Percentiles rank a stretch among this genome's conserved stretches.
These are phyloP conservation scores for Solanum piurae DNA, from an alignment of 257 asterid genomes.

Conservation along the genomic window DNA sequence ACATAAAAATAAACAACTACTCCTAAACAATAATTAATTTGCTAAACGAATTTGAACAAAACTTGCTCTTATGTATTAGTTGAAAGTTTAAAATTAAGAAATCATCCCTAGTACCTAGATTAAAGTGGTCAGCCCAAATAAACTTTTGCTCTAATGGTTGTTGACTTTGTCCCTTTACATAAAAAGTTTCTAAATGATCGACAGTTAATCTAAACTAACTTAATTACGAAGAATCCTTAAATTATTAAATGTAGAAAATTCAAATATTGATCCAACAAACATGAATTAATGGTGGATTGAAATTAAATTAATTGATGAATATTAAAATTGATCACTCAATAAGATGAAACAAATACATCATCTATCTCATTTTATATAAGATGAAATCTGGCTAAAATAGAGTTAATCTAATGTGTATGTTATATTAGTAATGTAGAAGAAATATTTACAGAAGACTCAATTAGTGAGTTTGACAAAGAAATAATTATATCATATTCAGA, in stretches of 20 bases:
- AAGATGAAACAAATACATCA: neutral
- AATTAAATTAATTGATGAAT: neutral
- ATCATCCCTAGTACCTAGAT: neutral
- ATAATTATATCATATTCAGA: neutral
- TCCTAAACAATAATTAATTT: neutral
- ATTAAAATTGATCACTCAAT: neutral
- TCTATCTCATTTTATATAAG: neutral
- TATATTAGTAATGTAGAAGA: neutral
- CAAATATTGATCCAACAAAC: neutral
- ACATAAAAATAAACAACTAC: neutral
- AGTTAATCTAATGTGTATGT: neutral
- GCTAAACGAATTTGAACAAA: too few relatives aligned
- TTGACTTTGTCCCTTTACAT: neutral
- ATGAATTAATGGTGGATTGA: neutral
- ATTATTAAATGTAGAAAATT: neutral
- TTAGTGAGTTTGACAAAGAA: neutral
- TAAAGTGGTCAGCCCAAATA: neutral
- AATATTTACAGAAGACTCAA: neutral
- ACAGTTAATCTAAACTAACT: neutral
- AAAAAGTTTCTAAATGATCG: neutral
- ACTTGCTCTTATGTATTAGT: neutral
- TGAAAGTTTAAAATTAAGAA: neutral
- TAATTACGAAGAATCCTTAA: neutral
- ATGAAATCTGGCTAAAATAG: neutral
- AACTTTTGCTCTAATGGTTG: neutral